Conservation (phyloP, 805 yeast species). For the Limtongozyma cylindracea region DNA sequence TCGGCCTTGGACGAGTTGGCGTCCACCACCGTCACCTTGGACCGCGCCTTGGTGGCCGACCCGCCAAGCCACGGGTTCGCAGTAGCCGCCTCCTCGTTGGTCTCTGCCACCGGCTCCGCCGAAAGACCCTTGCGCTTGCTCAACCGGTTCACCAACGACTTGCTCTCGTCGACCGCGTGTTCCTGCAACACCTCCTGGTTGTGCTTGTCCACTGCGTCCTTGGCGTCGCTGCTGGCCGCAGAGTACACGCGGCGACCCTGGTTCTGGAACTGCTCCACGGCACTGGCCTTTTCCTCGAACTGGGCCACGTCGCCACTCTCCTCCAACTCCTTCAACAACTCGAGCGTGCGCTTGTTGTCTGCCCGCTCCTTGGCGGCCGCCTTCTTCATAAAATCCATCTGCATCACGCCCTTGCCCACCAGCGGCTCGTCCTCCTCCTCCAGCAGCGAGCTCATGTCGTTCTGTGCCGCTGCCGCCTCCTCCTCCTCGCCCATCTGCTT, state of each 20-base stretch:
- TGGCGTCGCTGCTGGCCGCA: slow-evolving; percentile 24
- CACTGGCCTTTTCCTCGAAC: slow-evolving; percentile 10
- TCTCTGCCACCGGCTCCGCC: neutral
- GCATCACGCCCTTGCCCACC: slow-evolving; percentile 73
- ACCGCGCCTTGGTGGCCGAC: slow-evolving; percentile 13
- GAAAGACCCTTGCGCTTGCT: slow-evolving; percentile 1
- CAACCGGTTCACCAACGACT: slow-evolving; percentile 2
- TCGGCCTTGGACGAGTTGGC: slow-evolving; percentile 17
- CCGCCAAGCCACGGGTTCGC: slow-evolving; percentile 14
- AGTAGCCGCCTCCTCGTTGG: slow-evolving; percentile 1
- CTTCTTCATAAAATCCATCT: slow-evolving; percentile 87
- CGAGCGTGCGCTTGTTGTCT: slow-evolving; percentile 21
- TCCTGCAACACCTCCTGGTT: slow-evolving; percentile 10
- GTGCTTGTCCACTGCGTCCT: slow-evolving; percentile 8
- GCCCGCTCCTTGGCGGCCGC: slow-evolving; percentile 51
- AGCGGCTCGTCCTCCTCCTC: slow-evolving; percentile 11
- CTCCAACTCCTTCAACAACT: too few species aligned
- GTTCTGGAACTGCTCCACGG: slow-evolving; percentile 27
- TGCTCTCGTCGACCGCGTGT: slow-evolving; percentile 17
- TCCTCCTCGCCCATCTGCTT: slow-evolving; percentile 40
- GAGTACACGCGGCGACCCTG: slow-evolving; percentile 66
- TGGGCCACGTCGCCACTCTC: slow-evolving; percentile 22
- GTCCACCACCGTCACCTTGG: slow-evolving; percentile 12
- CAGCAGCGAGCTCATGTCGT: slow-evolving; percentile 9
- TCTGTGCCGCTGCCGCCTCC: too few species aligned